Evolutionary conservation across 1,284 basidiomycete genomes (phyloP).

Genomic region (Abortiporus biennis): DNA sequence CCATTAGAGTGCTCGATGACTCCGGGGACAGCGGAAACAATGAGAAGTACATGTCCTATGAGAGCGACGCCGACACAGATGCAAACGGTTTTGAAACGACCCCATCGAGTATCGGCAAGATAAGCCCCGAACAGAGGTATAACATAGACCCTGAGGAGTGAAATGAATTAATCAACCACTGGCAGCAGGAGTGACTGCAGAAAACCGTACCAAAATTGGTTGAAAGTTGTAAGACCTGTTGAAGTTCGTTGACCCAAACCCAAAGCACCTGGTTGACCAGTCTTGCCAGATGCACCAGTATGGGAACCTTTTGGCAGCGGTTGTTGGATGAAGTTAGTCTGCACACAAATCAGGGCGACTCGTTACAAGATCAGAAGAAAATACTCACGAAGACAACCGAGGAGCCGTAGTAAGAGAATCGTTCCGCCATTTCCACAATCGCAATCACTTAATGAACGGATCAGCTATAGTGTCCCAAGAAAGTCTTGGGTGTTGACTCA

Average conservation of each 20-base stretch:
- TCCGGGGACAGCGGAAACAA: conserved; percentile 65
- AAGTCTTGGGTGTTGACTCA: conserved; percentile 25
- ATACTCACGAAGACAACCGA: conserved; percentile 58
- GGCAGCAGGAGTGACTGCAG: background rate
- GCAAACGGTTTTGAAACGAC: conserved; percentile 71
- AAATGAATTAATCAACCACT: conserved; percentile 6
- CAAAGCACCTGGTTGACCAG: conserved; percentile 67
- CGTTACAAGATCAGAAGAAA: background rate
- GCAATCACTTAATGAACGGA: conserved; percentile 49
- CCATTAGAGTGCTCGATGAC: conserved; percentile 55
- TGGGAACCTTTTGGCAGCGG: conserved; percentile 58
- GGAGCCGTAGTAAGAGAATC: conserved; percentile 70
- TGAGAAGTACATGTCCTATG: conserved; percentile 69
- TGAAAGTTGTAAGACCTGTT: conserved; percentile 64
- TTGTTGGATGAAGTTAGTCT: conserved; percentile 74
- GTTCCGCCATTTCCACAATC: conserved; percentile 65
- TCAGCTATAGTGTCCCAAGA: background rate
- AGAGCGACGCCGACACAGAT: conserved; percentile 49
- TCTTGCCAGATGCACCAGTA: conserved; percentile 55
- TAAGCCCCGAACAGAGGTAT: conserved; percentile 64
- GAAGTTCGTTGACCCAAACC: conserved; percentile 59
- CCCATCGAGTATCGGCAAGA: conserved; percentile 71
- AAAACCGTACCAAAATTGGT: conserved; percentile 46
- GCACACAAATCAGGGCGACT: background rate
- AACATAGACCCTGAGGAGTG: conserved; percentile 40